Evolutionary conservation across 176 grass and related monocot genomes (phyloP).

Genomic region (Oryza officinalis): DNA sequence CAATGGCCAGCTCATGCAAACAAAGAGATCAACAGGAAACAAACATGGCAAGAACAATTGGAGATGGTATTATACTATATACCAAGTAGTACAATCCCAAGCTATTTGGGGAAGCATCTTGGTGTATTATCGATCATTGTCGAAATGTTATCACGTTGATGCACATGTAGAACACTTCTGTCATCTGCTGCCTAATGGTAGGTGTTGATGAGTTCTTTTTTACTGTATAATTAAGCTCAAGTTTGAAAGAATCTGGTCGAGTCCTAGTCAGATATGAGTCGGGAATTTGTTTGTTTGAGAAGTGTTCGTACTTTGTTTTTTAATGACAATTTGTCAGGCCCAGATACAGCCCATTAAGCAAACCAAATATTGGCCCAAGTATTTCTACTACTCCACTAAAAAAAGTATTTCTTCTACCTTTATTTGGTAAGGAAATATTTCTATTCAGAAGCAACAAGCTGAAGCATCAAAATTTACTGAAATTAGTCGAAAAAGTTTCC

Average conservation of each 20-base stretch:
- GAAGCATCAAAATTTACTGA: neutral
- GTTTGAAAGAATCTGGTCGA: neutral
- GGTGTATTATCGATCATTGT: neutral
- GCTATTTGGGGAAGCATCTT: neutral
- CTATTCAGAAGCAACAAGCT: neutral
- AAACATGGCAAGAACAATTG: neutral
- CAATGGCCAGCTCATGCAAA: neutral
- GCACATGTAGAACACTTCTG: neutral
- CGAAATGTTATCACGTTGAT: neutral
- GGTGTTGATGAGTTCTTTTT: neutral
- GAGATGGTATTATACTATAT: neutral
- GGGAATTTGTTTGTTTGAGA: neutral
- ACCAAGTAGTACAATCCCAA: neutral
- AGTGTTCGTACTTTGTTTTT: neutral
- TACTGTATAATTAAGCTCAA: neutral
- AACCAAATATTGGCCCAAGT: neutral
- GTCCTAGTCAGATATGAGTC: neutral
- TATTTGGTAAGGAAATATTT: neutral
- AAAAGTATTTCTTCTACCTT: neutral
- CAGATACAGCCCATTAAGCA: neutral
- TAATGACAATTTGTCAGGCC: neutral
- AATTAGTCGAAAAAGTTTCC: neutral
- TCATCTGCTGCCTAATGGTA: neutral
- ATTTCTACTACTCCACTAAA: neutral
- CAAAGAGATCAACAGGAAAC: neutral